These are phyloP conservation scores for Marchantia paleacea DNA, from an alignment of 225 moss, liverwort and hornwort genomes.

Conservation along the genomic window DNA sequence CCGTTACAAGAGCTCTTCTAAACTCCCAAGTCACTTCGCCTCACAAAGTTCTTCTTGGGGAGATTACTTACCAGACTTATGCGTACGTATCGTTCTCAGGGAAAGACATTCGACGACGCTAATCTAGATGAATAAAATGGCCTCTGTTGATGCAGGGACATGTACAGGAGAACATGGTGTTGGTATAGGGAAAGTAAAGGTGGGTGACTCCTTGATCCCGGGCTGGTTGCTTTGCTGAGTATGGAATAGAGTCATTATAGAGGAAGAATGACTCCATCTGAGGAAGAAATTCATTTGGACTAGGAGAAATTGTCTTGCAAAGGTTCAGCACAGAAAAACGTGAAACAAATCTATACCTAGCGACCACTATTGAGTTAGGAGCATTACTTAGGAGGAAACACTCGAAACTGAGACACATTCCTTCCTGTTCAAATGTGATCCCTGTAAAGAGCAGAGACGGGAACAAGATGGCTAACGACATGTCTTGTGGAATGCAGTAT, in stretches of 20 bases:
- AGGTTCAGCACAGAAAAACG: background rate
- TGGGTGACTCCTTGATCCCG: conserved; percentile 19
- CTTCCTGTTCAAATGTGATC: background rate
- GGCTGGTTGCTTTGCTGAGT: background rate
- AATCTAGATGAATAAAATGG: background rate
- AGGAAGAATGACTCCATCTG: background rate
- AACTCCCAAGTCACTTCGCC: background rate
- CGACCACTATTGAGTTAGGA: background rate
- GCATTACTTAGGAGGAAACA: background rate
- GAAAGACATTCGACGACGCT: background rate
- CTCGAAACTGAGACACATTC: background rate
- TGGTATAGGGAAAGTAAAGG: conserved; percentile 91
- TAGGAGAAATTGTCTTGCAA: background rate
- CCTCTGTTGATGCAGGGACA: conserved; percentile 54
- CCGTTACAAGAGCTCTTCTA: background rate
- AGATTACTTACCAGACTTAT: background rate
- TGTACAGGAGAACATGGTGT: conserved; percentile 98
- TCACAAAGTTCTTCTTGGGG: background rate
- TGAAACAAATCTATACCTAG: background rate
- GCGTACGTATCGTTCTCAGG: background rate
- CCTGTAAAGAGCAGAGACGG: background rate
- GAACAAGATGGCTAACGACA: background rate
- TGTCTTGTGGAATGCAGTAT: conserved; percentile 49
- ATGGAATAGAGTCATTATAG: background rate
- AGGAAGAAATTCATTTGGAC: background rate